Evolutionary conservation across 2,329 filamentous ascomycete species (phyloP).

Genomic region (Phyllosticta ampelicida): DNA sequence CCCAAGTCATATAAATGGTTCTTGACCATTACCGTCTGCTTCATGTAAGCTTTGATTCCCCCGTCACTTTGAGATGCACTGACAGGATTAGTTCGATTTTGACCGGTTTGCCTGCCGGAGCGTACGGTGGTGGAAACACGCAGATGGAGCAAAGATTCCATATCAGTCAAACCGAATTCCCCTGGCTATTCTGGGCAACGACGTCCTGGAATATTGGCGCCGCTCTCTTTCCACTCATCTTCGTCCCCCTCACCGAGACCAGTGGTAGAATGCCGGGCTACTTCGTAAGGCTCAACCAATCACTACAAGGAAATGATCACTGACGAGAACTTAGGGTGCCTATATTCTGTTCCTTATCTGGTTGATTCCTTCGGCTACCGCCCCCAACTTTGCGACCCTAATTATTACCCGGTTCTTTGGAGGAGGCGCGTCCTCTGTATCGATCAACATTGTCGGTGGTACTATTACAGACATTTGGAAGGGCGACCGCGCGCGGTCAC

Average conservation of each 20-base stretch:
- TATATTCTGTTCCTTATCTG: conserved; percentile 30
- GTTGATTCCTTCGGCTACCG: conserved; percentile 33
- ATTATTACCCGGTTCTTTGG: conserved; percentile 35
- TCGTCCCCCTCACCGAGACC: conserved; percentile 35
- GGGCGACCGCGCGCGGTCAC: conserved; percentile 28
- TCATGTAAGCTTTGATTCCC: conserved; percentile 19
- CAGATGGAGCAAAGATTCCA: conserved; percentile 31
- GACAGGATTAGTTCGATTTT: conserved; percentile 23
- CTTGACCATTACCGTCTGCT: conserved; percentile 32
- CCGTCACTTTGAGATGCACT: neutral
- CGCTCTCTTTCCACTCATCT: conserved; percentile 30
- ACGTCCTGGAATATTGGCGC: conserved; percentile 34
- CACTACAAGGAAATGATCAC: too few relatives aligned
- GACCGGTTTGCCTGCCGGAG: conserved; percentile 31
- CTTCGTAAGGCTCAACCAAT: too few relatives aligned
- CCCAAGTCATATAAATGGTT: conserved; percentile 31
- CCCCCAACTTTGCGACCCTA: conserved; percentile 35
- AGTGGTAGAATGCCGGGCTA: conserved; percentile 36
- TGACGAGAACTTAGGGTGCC: too few relatives aligned
- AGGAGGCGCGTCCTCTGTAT: conserved; percentile 33
- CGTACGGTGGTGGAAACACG: conserved; percentile 27
- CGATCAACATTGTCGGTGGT: conserved; percentile 30
- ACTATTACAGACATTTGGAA: conserved; percentile 29
- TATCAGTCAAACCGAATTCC: conserved; percentile 28
- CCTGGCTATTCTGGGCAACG: conserved; percentile 32